Base-by-base conservation (phyloP, 139 green algal genomes). In the Picocystis salinarum region DNA sequence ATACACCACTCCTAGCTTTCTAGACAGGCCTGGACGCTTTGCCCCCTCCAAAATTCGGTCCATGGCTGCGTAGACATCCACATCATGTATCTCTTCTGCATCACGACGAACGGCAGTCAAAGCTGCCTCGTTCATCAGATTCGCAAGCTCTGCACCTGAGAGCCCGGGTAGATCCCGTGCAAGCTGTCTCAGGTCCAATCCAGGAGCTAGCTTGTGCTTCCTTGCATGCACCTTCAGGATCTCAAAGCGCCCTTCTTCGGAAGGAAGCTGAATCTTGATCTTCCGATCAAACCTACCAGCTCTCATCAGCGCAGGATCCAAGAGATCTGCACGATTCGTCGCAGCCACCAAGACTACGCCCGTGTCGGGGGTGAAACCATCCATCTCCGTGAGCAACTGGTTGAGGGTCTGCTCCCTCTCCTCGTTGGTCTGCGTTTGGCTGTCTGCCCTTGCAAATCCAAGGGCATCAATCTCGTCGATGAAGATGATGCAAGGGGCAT, bases 381-480 rank as follows among this genome's bases (percentile, higher is more conserved):
- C 88, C 67, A 99, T 92, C 69, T 96, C 87, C 1, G 77, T 85
- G 34, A 95, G 68, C 55, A 96, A 72, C 75, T 96, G 86, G 58
- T 96, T 96, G 15, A 96, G 68, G 34, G 87, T 93, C 70, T 97
- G 78, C 58, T 89, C 77, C 9, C 73, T 67, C 61, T 75, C 40
- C 42, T 56, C 49, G 49, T 48, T 50, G 6, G 18, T 56, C 33
- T 40, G 23, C 55, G 68, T 45, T 42, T 39, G 23, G 26, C 47
- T 53, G 12, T 31, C 53, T 37, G 79, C 79, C 22, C 88, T 61
- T 55, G 71, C 77, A 41, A 80, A 70, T 2, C 80, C 90, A 24
- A 98, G 56, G 3, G 85, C 85, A 46, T 98, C 88, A 25, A 98
- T 82, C 62, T 98, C 88, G 53, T 98, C 87, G 36, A 98, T 82